Base-by-base conservation (phyloP, 2,329 filamentous ascomycete species). In the Xylaria sp. region DNA sequence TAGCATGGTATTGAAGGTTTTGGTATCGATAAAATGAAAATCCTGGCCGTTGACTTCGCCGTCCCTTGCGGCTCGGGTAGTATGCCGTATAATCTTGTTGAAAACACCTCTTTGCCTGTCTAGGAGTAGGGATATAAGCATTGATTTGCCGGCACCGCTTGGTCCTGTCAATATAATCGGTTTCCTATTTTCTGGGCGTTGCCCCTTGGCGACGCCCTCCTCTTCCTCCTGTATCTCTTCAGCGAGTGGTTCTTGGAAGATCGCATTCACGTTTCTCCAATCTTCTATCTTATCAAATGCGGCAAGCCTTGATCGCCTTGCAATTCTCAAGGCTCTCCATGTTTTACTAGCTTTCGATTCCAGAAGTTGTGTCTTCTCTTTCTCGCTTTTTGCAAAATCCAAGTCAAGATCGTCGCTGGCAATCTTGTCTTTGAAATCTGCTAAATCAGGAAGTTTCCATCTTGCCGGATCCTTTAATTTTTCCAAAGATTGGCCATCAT, bases 251-350 rank as follows among this genome's bases (percentile, higher is more conserved):
- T 88, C 85, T 63, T 86, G 80, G 68, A 90, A 91, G 13, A 91
- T 82, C 41, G 83, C 76, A 63, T 85, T 85, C 39, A 91, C 85
- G 70, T 93, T 92, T 77, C 92, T 92, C 50, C 92, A 90, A 73
- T 94, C 91, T 65, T 97, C 94, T 57, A 97, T 92, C 80, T 92
- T 93, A 80, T 98, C 94, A 79, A 98, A 96, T 23, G 90, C 83
- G 54, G 89, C 87, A 73, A 98, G 86, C 75, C 91, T 92, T 66
- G 86, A 89, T 72, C 89, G 89, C 65, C 92, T 90, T 10, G 94
- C 92, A 72, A 97, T 88, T 62, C 96, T 90, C 71, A 99, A 83
- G 5, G 94, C 93, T 74, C 94, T 89, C 96, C 96, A 99, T 66
- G 90, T 92, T 80, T 97, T 95, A 83, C 94, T 97, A 23, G 91